These are phyloP conservation scores for Apophysomyces ossiformis DNA, from an alignment of 371 early-diverging fungal species.

Conservation along the genomic window DNA sequence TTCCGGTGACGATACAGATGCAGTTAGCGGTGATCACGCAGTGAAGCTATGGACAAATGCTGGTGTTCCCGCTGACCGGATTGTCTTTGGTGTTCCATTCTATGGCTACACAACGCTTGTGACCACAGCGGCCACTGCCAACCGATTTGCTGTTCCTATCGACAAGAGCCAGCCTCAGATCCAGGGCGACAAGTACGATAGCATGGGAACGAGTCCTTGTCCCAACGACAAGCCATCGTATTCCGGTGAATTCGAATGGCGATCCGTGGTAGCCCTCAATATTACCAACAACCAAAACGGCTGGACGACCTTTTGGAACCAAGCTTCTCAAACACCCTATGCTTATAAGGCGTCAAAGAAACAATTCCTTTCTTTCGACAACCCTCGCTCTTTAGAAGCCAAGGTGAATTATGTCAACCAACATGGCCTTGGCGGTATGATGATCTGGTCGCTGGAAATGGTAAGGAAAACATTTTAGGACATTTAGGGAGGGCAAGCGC, in stretches of 20 bases:
- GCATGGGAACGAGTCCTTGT: constrained; percentile 21
- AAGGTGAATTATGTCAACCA: constrained; percentile 58
- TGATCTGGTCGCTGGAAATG: constrained; percentile 66
- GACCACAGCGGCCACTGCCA: background rate
- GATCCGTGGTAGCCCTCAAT: constrained; percentile 26
- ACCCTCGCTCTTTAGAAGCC: constrained; percentile 47
- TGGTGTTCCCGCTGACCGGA: constrained; percentile 56
- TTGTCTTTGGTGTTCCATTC: constrained; percentile 64
- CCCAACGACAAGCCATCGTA: constrained; percentile 15
- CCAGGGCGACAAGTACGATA: constrained; percentile 30
- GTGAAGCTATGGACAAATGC: constrained; percentile 57
- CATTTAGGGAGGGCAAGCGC: background rate
- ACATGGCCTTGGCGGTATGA: constrained; percentile 57
- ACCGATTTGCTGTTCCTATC: constrained; percentile 12
- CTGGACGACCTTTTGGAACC: constrained; percentile 43
- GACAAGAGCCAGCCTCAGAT: constrained; percentile 17
- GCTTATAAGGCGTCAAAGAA: constrained; percentile 50
- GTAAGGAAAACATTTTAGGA: constrained; percentile 12
- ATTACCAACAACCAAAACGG: constrained; percentile 31
- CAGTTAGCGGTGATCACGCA: constrained; percentile 28
- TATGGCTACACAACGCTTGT: constrained; percentile 53
- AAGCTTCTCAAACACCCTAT: constrained; percentile 56
- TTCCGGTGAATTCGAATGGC: constrained; percentile 34
- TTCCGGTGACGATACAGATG: constrained; percentile 17
- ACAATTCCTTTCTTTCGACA: constrained; percentile 63